Evolutionary conservation across 208 protist species (phyloP).

Genomic region (Acanthamoeba pearcei): DNA sequence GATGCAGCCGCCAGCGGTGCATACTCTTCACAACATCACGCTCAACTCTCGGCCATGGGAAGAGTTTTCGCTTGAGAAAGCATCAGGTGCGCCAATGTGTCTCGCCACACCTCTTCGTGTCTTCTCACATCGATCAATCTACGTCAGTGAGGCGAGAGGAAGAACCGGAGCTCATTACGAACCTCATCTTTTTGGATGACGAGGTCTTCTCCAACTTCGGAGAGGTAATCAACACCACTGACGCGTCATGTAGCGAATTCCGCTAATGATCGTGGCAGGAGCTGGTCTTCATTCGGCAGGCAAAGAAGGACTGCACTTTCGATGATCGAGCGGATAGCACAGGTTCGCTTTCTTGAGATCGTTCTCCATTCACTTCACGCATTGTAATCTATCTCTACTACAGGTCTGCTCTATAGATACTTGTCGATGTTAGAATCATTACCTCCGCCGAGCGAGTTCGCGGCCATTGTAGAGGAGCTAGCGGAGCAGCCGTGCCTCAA

Average conservation of each 20-base stretch:
- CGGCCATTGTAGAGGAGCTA: neutral
- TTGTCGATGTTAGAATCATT: constrained; percentile 37
- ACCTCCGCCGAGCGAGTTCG: neutral
- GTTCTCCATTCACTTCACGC: neutral
- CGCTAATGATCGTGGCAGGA: neutral
- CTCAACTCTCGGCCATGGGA: neutral
- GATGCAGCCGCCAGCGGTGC: neutral
- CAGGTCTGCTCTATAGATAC: constrained; percentile 12
- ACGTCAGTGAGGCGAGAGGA: neutral
- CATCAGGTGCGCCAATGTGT: neutral
- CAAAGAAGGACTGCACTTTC: constrained; percentile 17
- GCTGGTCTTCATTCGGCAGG: constrained; percentile 44
- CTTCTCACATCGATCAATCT: neutral
- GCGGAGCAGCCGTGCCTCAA: neutral
- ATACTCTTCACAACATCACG: neutral
- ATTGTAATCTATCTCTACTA: neutral
- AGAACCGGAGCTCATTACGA: neutral
- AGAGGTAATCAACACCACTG: neutral
- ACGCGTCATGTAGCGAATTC: neutral
- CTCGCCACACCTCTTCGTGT: neutral
- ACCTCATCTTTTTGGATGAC: constrained; percentile 20
- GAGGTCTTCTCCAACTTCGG: constrained; percentile 23
- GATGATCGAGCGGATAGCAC: constrained; percentile 25
- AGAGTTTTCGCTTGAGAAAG: neutral
- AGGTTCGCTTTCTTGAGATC: neutral